Percentiles rank a stretch among this genome's conserved stretches.
Evolutionary conservation across 2,329 filamentous ascomycete species (phyloP).

Genomic region (Botryotinia globosa): DNA sequence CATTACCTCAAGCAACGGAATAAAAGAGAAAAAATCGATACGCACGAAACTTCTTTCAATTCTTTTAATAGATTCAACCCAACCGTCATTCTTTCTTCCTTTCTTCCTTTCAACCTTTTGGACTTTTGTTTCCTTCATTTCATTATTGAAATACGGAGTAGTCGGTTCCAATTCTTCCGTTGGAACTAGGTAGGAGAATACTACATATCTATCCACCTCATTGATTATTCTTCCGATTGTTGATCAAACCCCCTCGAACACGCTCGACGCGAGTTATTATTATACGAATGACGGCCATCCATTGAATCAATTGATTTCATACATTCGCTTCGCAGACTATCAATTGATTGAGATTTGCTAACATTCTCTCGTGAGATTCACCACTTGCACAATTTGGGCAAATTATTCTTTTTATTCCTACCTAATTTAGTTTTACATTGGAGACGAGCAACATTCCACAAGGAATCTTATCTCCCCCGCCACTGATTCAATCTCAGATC

Average conservation of each 20-base stretch:
- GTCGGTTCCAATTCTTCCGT: neutral
- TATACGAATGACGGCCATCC: neutral
- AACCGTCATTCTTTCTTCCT: neutral
- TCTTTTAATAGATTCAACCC: neutral
- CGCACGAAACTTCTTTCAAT: neutral
- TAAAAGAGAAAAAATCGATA: neutral
- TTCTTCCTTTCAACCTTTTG: neutral
- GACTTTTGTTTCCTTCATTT: neutral
- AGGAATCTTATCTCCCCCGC: neutral
- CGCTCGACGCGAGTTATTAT: neutral
- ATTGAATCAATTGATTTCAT: slow-evolving; percentile 2
- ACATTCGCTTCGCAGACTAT: slow-evolving; percentile 9
- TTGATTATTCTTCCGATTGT: neutral
- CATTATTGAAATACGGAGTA: neutral
- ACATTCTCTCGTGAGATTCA: neutral
- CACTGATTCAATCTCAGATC: neutral
- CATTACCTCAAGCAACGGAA: neutral
- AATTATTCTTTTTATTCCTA: neutral
- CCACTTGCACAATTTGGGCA: neutral
- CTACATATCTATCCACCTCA: neutral
- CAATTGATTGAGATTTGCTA: neutral
- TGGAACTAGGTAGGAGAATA: neutral
- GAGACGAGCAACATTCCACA: slow-evolving; percentile 7
- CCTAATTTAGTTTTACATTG: neutral
- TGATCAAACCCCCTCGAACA: slow-evolving; percentile 9